Evolutionary conservation across 495 filamentous ascomycete genomes (phyloP).

Genomic region (Penicillium crystallinum): DNA sequence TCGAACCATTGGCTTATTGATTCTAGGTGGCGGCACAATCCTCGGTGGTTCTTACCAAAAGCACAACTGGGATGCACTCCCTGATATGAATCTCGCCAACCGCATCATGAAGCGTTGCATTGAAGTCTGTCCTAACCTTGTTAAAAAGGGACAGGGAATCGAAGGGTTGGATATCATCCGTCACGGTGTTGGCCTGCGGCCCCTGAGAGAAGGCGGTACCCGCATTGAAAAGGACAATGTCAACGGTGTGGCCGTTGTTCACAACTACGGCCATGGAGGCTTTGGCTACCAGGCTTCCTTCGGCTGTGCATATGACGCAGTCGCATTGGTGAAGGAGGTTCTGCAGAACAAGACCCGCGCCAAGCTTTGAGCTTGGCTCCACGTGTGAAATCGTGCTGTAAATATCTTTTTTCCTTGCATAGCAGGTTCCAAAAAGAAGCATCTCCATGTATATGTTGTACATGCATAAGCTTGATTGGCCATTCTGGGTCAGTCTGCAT

Average conservation of each 20-base stretch:
- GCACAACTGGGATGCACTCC: slow-evolving; percentile 73
- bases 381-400: neutral
- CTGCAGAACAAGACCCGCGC: slow-evolving; percentile 32
- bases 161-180: slow-evolving; percentile 81
- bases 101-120: slow-evolving; percentile 87
- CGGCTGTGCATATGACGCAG: slow-evolving; percentile 68
- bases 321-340: slow-evolving; percentile 64
- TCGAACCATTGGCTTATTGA: neutral
- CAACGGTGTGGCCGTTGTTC: slow-evolving; percentile 69
- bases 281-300: slow-evolving; percentile 89
- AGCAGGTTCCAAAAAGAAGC: neutral
- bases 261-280: slow-evolving; percentile 95
- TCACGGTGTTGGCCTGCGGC: slow-evolving; percentile 84
- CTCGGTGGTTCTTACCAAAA: slow-evolving; percentile 85
- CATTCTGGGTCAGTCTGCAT: neutral
- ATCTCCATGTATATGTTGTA: neutral
- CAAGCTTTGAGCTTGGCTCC: slow-evolving; percentile 26
- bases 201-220: slow-evolving; percentile 66
- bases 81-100: slow-evolving; percentile 73
- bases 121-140: slow-evolving; percentile 65
- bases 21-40: slow-evolving; percentile 61
- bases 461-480: neutral
- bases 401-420: neutral
- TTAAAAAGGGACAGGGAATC: slow-evolving; percentile 64
- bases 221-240: slow-evolving; percentile 80